phyloP scores from a whole-genome alignment of 176 grass and related monocot genomes.

The Eragrostis curvula region DNA sequence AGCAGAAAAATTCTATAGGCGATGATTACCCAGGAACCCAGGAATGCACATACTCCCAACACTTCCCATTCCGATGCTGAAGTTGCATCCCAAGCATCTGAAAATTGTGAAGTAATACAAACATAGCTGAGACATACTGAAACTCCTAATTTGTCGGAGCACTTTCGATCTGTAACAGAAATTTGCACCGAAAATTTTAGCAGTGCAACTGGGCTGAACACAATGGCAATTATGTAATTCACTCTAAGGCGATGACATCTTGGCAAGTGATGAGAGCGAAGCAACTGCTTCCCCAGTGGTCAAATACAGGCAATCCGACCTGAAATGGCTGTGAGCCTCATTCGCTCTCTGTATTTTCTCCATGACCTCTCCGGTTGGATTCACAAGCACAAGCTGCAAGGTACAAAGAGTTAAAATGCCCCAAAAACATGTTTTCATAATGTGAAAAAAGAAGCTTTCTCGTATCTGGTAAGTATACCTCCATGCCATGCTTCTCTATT shows the following conservation, averaged over 20 bases:
- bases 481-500: conserved; percentile 63
- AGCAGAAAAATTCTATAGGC: background rate
- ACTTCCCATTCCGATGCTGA: background rate
- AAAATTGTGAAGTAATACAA: background rate
- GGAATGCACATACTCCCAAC: background rate
- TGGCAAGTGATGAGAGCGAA: conserved; percentile 67
- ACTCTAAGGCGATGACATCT: conserved; percentile 60
- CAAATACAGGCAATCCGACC: conserved; percentile 64
- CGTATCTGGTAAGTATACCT: conserved; percentile 47
- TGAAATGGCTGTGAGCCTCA: conserved; percentile 56
- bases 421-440: background rate
- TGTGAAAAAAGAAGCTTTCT: background rate
- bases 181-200: background rate
- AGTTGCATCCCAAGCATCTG: conserved; percentile 2
- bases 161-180: background rate
- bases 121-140: background rate
- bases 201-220: background rate
- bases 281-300: conserved; percentile 77
- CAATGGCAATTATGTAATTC: background rate
- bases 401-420: background rate
- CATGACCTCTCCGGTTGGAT: conserved; percentile 93
- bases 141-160: background rate
- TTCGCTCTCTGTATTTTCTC: conserved; percentile 96
- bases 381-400: conserved; percentile 77
- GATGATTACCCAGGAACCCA: background rate